phyloP scores from a whole-genome alignment of 2,329 filamentous ascomycete genomes.

The Daldinia sp. region DNA sequence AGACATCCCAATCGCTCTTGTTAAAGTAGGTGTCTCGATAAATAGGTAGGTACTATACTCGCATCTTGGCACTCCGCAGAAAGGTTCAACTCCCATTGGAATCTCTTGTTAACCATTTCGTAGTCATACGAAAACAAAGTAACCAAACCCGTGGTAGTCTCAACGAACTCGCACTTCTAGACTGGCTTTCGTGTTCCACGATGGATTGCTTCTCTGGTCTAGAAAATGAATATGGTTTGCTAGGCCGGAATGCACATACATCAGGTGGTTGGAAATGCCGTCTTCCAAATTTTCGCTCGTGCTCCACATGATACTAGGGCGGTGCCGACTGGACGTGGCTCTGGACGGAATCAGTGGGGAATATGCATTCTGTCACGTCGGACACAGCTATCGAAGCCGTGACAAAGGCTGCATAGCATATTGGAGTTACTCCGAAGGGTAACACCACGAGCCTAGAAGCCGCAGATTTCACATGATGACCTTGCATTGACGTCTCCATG shows the following conservation, averaged over 20 bases:
- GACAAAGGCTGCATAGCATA: neutral
- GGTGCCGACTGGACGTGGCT: neutral
- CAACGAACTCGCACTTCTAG: neutral
- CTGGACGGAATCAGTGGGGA: neutral
- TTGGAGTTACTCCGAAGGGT: neutral
- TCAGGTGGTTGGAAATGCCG: neutral
- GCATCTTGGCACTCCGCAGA: neutral
- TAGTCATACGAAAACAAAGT: neutral
- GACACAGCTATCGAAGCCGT: neutral
- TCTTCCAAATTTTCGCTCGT: neutral
- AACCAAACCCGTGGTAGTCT: neutral
- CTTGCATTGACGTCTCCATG: neutral
- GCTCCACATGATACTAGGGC: neutral
- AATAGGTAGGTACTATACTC: too few species aligned
- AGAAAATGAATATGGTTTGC: neutral
- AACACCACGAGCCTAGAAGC: neutral
- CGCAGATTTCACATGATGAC: neutral
- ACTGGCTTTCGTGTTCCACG: neutral
- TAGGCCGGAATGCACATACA: neutral
- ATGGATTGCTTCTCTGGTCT: neutral
- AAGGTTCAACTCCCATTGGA: neutral
- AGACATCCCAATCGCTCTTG: neutral
- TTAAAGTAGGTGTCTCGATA: neutral
- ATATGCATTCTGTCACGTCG: neutral
- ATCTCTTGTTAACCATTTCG: neutral